Evolutionary conservation across 2,329 filamentous ascomycete genomes (phyloP), one percentile per base, ranked within the genome.

Genomic region (Lachnellula arida): DNA sequence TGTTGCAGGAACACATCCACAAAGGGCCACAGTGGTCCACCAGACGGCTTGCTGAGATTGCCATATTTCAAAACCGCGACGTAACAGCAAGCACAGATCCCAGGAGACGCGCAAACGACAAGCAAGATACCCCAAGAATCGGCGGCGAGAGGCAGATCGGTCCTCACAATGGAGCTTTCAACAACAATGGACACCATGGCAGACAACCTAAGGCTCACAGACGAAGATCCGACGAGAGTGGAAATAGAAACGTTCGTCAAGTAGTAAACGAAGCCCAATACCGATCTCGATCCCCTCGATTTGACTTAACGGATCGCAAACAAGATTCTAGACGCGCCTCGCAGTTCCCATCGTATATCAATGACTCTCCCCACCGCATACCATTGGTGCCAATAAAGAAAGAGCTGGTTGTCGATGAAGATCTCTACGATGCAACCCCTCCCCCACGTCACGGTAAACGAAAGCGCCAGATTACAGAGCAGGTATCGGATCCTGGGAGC

Each of bases 391-490:
- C 25, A 8, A 46, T 54, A 22, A 59, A 58, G 46, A 39, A n/a
- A 34, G 50, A 59, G 28, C 53, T 39, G 15, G 46, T 55, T 7
- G 46, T 53, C 2, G 51, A 65, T 4, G 59, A 67, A 43, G 64
- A 63, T 46, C 35, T 66, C 15, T 65, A 66, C 46, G 56, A 57
- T 46, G 62, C 60, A 25, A 65, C 62, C 2, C 63, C 65, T 42
- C 60, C 57, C 15, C 62, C 61, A 25, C 34, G 28, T 32, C 15
- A 44, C 35, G 37, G 35, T 11, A 64, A 67, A 42, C 51, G 51
- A 23, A 22, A 60, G 35, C 50, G 42, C 46, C 35, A 57, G 7
- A 35, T n/a, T 9, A 59, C 56, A 6, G 34, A n/a, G n/a, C 28
- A 42, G 5, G 11, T 44, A 11, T 46, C 51, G 11, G 51, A 51